Base-by-base conservation (phyloP, 805 yeast genomes). In the Saturnispora ahearnii region DNA sequence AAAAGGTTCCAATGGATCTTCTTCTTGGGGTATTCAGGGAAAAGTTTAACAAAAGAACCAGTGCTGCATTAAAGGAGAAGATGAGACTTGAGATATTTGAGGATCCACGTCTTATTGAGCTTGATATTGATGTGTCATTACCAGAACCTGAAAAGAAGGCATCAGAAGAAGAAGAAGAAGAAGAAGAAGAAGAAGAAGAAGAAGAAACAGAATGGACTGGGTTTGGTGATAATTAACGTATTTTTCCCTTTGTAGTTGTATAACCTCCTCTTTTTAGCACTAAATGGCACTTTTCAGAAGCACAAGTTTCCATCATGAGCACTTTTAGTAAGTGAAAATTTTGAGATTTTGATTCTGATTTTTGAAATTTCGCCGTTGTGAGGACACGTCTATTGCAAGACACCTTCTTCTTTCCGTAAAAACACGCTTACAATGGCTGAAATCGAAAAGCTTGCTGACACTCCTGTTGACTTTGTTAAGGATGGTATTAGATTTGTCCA, bases 401-500 rank as follows among this genome's bases (percentile, higher is more conserved):
- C 21, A 18, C 40, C 40, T 31, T 31, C 28, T 21, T 30, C 18
- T 41, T 41, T 9, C 22, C n/a, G 11, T 37, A 22, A 18, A 33
- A 9, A 34, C 11, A 29, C 21, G 13, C 18, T 44, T 43, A 46
- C 30, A 21, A 64, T 64, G 68, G 68, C 66, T 45, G 66, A 63
- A 52, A 73, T 81, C 62, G 95, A 85, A 67, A 85, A 84, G 67
- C 62, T 85, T 52, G 76, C 88, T 37, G 95, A 90, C 67, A 84
- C 87, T 53, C 96, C 98, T 61, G 77, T 82, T 56, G 96, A 88
- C 65, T 88, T 91, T 73, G 73, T 89, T 71, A 87, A 81, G 70
- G 97, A 93, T 62, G 96, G 98, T 55, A 71, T 83, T 52, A 87
- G 88, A 53, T 93, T 93, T 68, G 75, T 93, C 61, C 78, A 80